Base-by-base conservation (phyloP, 139 green algal species). In the Coelastrella sp. region DNA sequence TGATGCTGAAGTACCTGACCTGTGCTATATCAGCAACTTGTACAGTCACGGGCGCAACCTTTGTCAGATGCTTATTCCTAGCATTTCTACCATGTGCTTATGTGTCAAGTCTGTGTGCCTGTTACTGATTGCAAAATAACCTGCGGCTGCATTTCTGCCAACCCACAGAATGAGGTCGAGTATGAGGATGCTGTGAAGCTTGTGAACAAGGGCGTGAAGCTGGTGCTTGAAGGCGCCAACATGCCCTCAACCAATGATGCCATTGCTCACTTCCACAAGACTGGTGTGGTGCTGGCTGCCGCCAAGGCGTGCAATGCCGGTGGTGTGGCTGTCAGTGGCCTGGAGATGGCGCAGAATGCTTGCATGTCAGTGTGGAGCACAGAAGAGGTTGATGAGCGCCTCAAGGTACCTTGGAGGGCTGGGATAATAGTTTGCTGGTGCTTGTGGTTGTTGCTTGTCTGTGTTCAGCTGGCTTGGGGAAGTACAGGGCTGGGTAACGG, bases 301-400 rank as follows among this genome's bases (percentile, higher is more conserved):
- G 93, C 91, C 81, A 98, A 98, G 92, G 96, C 96, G 13, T 92
- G 90, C 78, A 96, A 96, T 86, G 91, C 95, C 1, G 92, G 92
- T 20, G 96, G 96, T 14, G 96, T 98, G 76, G 96, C 96, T 5
- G 95, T 98, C 22, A 93, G 59, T 13, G 96, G 95, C 10, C 95
- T 98, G 82, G 96, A 98, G 94, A 98, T 98, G 96, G 92, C 94
- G 8, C 96, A 98, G 89, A 98, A 98, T 93, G 94, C 94, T 57
- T 78, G 91, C 83, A 91, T 96, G 80, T 88, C 96, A 58, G 65
- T 85, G 58, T 98, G 96, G 96, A 92, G 73, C 58, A 68, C 73
- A 5, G 92, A 95, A 88, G 94, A 98, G 91, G 95, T 98, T 4
- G 95, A 98, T 87, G 77, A 93, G 14, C 94, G 93, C 82, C 94